Evolutionary conservation across 495 filamentous ascomycete species (phyloP).

Genomic region (Lophiostoma macrostomum): DNA sequence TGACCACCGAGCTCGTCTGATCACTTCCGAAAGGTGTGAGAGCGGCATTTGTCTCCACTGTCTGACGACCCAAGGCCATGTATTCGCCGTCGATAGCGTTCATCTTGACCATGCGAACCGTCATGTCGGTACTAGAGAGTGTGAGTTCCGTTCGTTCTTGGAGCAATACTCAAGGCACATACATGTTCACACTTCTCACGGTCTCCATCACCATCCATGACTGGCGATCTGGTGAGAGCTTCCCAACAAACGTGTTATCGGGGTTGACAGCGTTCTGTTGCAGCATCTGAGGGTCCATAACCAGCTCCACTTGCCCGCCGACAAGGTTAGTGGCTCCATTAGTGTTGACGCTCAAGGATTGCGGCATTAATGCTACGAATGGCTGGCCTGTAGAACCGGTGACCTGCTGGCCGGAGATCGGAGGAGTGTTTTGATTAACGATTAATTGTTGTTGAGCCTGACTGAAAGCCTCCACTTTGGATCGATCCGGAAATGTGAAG

Average conservation of each 20-base stretch:
- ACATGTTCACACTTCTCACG: constrained; percentile 32
- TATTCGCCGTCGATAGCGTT: constrained; percentile 35
- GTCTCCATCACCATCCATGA: constrained; percentile 33
- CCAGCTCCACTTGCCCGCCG: constrained; percentile 35
- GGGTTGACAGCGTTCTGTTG: constrained; percentile 23
- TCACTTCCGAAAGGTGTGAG: constrained; percentile 27
- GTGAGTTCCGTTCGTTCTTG: not conserved
- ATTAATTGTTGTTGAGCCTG: constrained; percentile 35
- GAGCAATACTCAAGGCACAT: not conserved
- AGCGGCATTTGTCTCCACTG: constrained; percentile 28
- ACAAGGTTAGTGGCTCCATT: constrained; percentile 35
- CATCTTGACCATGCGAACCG: constrained; percentile 33
- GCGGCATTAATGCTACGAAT: constrained; percentile 32
- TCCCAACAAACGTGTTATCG: constrained; percentile 34
- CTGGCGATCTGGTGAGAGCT: constrained; percentile 33
- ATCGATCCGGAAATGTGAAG: constrained; percentile 32
- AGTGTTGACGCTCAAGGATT: constrained; percentile 31
- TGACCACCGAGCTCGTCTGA: constrained; percentile 13
- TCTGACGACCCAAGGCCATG: constrained; percentile 35
- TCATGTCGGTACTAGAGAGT: constrained; percentile 22
- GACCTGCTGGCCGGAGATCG: constrained; percentile 33
- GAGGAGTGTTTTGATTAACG: constrained; percentile 34
- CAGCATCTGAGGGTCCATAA: constrained; percentile 29
- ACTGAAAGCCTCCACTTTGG: constrained; percentile 35
- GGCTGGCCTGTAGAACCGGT: constrained; percentile 34